Evolutionary conservation across 805 yeast genomes (phyloP).

Genomic region (Candida bentonensis): DNA sequence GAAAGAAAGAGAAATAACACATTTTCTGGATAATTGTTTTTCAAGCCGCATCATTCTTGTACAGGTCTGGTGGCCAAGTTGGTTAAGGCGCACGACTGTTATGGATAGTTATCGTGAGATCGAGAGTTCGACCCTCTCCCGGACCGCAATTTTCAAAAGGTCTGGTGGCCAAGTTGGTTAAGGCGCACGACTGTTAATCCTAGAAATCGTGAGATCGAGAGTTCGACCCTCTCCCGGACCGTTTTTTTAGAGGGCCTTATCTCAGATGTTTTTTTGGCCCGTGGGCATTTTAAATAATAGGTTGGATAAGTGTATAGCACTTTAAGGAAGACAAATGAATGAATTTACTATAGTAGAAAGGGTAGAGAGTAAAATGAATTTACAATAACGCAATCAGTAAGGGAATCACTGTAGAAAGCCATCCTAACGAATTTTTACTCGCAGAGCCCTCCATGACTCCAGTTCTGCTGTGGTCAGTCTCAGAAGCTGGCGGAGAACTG

Average conservation of each 20-base stretch:
- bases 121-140: neutral
- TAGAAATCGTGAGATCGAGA: neutral
- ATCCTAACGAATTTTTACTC: neutral
- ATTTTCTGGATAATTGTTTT: too few species aligned
- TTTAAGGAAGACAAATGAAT: neutral
- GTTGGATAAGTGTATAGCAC: neutral
- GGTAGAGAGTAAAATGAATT: neutral
- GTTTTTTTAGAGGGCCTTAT: neutral
- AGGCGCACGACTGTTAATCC: neutral
- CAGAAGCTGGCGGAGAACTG: neutral
- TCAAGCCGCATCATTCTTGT: too few species aligned
- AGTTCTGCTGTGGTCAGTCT: neutral
- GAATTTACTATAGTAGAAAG: neutral
- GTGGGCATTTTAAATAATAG: neutral
- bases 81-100: neutral
- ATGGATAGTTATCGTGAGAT: neutral
- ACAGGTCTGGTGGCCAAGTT: neutral
- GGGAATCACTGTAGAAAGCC: neutral
- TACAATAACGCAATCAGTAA: neutral
- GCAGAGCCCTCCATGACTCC: neutral
- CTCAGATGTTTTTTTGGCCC: neutral
- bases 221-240: neutral
- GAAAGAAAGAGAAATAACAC: too few species aligned
- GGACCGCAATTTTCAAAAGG: neutral
- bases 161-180: neutral